Evolutionary conservation across 768 basidiomycete genomes (phyloP).

Genomic region (Termitomyces sp.): DNA sequence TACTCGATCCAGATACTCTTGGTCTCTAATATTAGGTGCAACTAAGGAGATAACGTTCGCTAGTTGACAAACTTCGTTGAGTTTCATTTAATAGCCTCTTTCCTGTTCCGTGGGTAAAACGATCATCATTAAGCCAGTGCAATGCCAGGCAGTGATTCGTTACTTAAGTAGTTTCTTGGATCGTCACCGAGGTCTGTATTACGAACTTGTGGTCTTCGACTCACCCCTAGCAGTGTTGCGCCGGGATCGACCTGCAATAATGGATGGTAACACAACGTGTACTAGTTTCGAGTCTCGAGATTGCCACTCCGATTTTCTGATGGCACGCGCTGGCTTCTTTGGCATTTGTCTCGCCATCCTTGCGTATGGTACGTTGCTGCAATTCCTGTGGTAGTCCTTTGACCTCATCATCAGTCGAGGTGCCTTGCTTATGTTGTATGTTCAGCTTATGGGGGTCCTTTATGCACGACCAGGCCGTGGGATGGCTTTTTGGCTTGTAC

Average conservation of each 20-base stretch:
- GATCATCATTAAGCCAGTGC: neutral
- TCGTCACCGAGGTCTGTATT: neutral
- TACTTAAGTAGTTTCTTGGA: neutral
- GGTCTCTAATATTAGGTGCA: neutral
- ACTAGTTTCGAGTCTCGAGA: neutral
- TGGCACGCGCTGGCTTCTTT: constrained; percentile 26
- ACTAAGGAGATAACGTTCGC: neutral
- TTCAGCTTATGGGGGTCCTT: constrained; percentile 30
- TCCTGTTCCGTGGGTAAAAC: neutral
- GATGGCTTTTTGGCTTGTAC: constrained; percentile 26
- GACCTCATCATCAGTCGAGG: constrained; percentile 18
- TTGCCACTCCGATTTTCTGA: neutral
- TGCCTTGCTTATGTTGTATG: constrained; percentile 31
- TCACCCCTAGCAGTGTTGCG: neutral
- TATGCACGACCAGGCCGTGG: constrained; percentile 29
- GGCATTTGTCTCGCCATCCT: constrained; percentile 26
- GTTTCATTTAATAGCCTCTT: neutral
- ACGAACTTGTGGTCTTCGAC: neutral
- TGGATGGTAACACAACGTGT: neutral
- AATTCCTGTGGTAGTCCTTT: neutral
- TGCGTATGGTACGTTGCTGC: constrained; percentile 25
- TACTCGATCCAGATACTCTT: neutral
- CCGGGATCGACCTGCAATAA: neutral
- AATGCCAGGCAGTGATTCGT: neutral
- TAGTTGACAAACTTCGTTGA: neutral